These are phyloP conservation scores for Pseudogymnoascus sp. DNA, from an alignment of 2,329 filamentous ascomycete species.

Conservation along the genomic window DNA sequence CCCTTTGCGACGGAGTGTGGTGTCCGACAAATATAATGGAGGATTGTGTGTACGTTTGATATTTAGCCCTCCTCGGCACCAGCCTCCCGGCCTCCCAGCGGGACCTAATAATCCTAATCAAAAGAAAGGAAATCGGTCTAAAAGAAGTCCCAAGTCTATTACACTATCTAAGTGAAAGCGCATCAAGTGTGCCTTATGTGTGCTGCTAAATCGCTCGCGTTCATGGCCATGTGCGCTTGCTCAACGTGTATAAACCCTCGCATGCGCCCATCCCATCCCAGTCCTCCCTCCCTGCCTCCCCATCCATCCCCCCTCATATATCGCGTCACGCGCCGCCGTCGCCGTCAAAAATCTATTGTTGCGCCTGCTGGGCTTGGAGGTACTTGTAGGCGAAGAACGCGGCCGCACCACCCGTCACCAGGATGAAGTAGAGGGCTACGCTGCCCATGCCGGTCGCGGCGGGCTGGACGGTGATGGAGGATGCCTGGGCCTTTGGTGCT, in stretches of 20 bases:
- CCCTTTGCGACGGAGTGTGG: neutral
- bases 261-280: neutral
- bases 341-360: neutral
- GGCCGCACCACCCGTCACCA: slow-evolving; percentile 67
- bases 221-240: slow-evolving; percentile 6
- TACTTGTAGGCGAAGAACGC: slow-evolving; percentile 84
- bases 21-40: neutral
- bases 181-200: slow-evolving; percentile 3
- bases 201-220: neutral
- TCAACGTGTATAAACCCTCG: slow-evolving; percentile 5
- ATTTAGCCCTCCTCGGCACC: neutral
- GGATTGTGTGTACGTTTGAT: neutral
- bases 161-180: slow-evolving; percentile 7
- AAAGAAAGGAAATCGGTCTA: neutral
- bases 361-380: slow-evolving; percentile 43
- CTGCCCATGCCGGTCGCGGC: slow-evolving; percentile 50
- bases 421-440: slow-evolving; percentile 69
- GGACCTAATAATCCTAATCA: neutral
- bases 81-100: neutral
- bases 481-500: slow-evolving; percentile 53
- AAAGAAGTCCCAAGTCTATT: slow-evolving; percentile 8
- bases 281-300: neutral
- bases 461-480: slow-evolving; percentile 37
- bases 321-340: neutral
- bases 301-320: neutral